phyloP scores from a whole-genome alignment of 2,329 filamentous ascomycete species.

The Cercospora sesami region DNA sequence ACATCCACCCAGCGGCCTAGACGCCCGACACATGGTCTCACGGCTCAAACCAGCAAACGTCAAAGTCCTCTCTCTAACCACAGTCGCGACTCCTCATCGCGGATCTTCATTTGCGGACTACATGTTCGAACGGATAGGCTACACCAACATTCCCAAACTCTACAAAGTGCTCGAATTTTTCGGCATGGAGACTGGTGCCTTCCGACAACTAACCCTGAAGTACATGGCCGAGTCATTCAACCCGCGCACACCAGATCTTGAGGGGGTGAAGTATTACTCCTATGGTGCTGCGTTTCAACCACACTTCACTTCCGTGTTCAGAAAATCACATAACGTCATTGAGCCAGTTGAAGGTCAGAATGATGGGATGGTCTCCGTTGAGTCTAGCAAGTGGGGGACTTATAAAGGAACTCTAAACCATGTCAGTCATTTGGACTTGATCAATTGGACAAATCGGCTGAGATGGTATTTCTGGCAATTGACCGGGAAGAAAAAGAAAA shows the following conservation, averaged over 20 bases:
- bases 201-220: constrained; percentile 59
- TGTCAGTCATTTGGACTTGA: constrained; percentile 64
- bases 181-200: constrained; percentile 60
- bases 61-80: constrained; percentile 70
- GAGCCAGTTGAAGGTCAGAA: constrained; percentile 58
- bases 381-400: constrained; percentile 60
- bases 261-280: constrained; percentile 61
- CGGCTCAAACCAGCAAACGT: constrained; percentile 62
- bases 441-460: constrained; percentile 65
- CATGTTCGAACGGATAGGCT: constrained; percentile 58
- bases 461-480: constrained; percentile 60
- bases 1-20: constrained; percentile 55
- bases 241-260: constrained; percentile 56
- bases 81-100: constrained; percentile 62
- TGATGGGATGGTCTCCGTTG: constrained; percentile 64
- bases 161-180: constrained; percentile 58
- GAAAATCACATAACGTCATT: constrained; percentile 57
- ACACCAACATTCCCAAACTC: constrained; percentile 53
- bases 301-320: constrained; percentile 58
- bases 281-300: constrained; percentile 62
- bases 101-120: constrained; percentile 64
- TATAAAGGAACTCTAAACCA: constrained; percentile 65
- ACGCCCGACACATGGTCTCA: constrained; percentile 65
- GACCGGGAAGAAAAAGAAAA: constrained; percentile 57
- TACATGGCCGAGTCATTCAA: constrained; percentile 63